These are phyloP conservation scores for Fusarium phyllophilum DNA, from an alignment of 2,329 filamentous ascomycete genomes.

Conservation along the genomic window DNA sequence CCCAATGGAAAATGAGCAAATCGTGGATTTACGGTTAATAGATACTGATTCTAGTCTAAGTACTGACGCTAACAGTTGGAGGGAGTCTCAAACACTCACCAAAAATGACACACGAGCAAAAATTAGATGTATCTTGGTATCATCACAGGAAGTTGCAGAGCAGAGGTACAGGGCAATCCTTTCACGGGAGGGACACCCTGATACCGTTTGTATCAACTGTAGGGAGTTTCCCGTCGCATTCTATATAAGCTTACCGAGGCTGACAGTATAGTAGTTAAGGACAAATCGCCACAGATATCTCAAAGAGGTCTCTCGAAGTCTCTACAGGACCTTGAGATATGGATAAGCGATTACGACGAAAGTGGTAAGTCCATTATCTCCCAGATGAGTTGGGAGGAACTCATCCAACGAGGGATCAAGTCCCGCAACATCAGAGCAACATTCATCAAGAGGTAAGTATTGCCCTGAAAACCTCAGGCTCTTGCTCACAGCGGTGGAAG, in stretches of 20 bases:
- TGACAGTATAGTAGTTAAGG: rapidly evolving
- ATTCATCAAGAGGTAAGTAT: not conserved
- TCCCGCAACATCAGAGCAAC: rapidly evolving
- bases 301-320: rapidly evolving
- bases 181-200: rapidly evolving
- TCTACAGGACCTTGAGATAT: rapidly evolving
- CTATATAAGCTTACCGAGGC: rapidly evolving
- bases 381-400: not conserved
- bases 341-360: rapidly evolving
- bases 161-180: rapidly evolving
- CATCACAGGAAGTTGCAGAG: rapidly evolving
- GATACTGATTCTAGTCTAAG: rapidly evolving
- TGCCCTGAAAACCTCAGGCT: rapidly evolving
- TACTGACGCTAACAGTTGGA: rapidly evolving
- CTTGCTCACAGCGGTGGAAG: rapidly evolving
- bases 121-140: not conserved
- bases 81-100: rapidly evolving
- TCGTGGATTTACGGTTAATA: rapidly evolving
- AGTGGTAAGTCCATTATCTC: rapidly evolving
- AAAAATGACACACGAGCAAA: rapidly evolving
- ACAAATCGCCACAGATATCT: rapidly evolving
- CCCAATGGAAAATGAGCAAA: rapidly evolving
- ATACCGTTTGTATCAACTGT: rapidly evolving
- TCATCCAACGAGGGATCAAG: rapidly evolving
- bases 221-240: rapidly evolving